phyloP scores from a whole-genome alignment of 495 filamentous ascomycete genomes.

The Cenococcum geophilum region DNA sequence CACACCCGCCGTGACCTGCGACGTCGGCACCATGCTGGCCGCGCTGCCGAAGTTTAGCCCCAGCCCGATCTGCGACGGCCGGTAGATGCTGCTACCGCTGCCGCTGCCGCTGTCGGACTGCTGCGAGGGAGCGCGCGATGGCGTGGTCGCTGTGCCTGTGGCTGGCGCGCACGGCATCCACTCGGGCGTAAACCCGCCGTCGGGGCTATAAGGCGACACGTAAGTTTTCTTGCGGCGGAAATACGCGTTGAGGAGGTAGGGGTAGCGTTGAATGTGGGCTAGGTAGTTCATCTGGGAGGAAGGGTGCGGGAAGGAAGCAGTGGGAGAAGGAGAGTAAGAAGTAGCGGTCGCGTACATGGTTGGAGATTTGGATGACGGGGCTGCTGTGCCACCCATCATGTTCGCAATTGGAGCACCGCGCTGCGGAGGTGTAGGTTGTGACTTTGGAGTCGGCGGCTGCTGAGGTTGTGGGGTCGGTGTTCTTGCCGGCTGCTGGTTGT shows the following conservation, averaged over 20 bases:
- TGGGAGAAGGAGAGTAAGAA: slow-evolving; percentile 17
- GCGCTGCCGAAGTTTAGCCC: neutral
- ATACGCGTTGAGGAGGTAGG: slow-evolving; percentile 38
- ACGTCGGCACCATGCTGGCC: neutral
- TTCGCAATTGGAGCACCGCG: slow-evolving; percentile 23
- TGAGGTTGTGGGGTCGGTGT: slow-evolving; percentile 15
- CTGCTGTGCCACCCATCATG: slow-evolving; percentile 21
- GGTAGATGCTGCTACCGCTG: neutral
- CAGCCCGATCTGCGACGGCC: neutral
- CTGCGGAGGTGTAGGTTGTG: slow-evolving; percentile 2
- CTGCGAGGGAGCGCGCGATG: slow-evolving; percentile 4
- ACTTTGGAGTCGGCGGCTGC: neutral
- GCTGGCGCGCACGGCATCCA: slow-evolving; percentile 26
- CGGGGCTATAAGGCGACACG: slow-evolving; percentile 34
- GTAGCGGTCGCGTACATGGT: slow-evolving; percentile 23
- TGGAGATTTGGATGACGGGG: slow-evolving; percentile 22
- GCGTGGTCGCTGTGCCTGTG: neutral
- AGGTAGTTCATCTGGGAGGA: slow-evolving; percentile 31
- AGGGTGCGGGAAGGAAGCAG: slow-evolving; percentile 17
- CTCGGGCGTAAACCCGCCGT: slow-evolving; percentile 32
- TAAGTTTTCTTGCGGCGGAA: slow-evolving; percentile 34
- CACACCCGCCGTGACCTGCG: neutral
- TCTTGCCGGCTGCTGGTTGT: slow-evolving; percentile 10
- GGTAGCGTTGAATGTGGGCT: slow-evolving; percentile 36
- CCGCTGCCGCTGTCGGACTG: no score